phyloP scores from a whole-genome alignment of 2,329 filamentous ascomycete genomes.

The Ceratocystis harringtonii region DNA sequence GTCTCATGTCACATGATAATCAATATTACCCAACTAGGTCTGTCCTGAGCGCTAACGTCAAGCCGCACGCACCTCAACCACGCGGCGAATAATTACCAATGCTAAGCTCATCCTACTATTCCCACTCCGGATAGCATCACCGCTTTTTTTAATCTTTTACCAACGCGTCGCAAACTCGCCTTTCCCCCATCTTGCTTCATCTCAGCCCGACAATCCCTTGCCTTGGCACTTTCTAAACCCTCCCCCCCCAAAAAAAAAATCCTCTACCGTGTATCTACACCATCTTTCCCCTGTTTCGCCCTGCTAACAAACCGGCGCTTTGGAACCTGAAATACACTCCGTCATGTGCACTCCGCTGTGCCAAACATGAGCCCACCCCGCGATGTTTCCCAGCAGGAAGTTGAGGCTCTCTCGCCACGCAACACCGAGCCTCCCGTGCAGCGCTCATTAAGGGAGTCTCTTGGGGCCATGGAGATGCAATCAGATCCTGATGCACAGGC shows the following conservation, averaged over 20 bases:
- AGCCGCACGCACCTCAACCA: too few relatives aligned
- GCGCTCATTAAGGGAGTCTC: slow-evolving; percentile 21
- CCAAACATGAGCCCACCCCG: slow-evolving; percentile 14
- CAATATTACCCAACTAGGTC: too few relatives aligned
- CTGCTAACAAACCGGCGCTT: not conserved
- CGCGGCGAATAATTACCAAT: not conserved
- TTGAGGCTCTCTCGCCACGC: slow-evolving; percentile 27
- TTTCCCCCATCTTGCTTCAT: too few relatives aligned
- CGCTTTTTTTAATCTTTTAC: not conserved
- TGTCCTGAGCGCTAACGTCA: too few relatives aligned
- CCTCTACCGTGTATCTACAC: not conserved
- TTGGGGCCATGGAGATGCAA: slow-evolving; percentile 35
- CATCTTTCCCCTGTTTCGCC: not conserved
- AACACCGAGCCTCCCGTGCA: slow-evolving; percentile 21
- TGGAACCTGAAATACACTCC: not conserved
- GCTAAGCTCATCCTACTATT: not conserved
- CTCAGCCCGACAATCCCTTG: too few relatives aligned
- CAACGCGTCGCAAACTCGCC: too few relatives aligned
- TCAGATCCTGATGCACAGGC: slow-evolving; percentile 53
- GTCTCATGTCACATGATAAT: too few relatives aligned
- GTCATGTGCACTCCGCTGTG: slow-evolving; percentile 10
- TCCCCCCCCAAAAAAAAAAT: too few relatives aligned
- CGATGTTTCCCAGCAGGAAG: slow-evolving; percentile 14
- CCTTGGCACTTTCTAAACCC: too few relatives aligned
- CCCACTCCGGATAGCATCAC: not conserved